phyloP scores from a whole-genome alignment of 2,329 filamentous ascomycete species.

The Fusarium austroafricanum region DNA sequence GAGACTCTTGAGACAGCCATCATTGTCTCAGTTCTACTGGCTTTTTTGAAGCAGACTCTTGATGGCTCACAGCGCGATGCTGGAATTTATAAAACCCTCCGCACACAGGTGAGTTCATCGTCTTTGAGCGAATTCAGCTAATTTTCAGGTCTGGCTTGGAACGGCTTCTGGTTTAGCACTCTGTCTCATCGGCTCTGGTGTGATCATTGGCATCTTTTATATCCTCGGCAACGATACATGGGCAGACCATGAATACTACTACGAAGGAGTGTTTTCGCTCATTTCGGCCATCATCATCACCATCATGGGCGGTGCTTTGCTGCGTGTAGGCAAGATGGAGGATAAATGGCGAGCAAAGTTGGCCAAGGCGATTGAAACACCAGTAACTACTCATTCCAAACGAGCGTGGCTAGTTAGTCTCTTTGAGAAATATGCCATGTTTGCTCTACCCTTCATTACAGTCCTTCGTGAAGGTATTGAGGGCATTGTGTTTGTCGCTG shows the following conservation, averaged over 20 bases:
- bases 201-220: conserved; percentile 80
- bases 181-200: conserved; percentile 72
- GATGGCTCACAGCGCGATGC: conserved; percentile 71
- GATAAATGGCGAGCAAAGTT: conserved; percentile 89
- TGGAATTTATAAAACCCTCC: conserved; percentile 73
- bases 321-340: conserved; percentile 85
- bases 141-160: conserved; percentile 67
- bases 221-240: conserved; percentile 74
- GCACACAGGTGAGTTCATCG: conserved; percentile 66
- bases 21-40: conserved; percentile 84
- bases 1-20: conserved; percentile 86
- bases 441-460: conserved; percentile 86
- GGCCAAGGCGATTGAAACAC: conserved; percentile 71
- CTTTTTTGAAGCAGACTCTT: conserved; percentile 86
- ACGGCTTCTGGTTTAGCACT: conserved; percentile 56
- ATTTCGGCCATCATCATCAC: conserved; percentile 86
- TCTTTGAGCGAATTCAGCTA: not conserved
- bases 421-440: conserved; percentile 87
- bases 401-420: conserved; percentile 67
- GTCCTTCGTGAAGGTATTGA: conserved; percentile 88
- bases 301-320: conserved; percentile 80
- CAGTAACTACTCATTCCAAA: conserved; percentile 58
- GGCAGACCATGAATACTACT: conserved; percentile 77
- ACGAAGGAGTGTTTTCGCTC: conserved; percentile 83
- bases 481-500: conserved; percentile 88